Evolutionary conservation across 768 basidiomycete species (phyloP), one percentile per base, ranked within the genome.

Genomic region (Naganishia kalamii): DNA sequence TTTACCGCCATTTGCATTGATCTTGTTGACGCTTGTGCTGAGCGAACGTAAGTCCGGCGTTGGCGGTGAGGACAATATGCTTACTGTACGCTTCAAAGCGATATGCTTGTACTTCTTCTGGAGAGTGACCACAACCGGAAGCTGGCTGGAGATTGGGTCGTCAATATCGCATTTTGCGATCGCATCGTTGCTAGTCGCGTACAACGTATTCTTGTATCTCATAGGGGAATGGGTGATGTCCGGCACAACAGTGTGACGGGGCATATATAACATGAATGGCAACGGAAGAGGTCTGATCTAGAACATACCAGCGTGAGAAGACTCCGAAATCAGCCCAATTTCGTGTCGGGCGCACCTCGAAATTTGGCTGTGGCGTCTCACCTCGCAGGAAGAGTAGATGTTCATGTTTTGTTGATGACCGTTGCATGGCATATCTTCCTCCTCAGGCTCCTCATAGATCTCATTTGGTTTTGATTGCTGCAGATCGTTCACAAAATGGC

Each of bases 81-180:
- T 1, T 30, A 11, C 23, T 12, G 23, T 3, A n/a, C 10, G 3
- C 51, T 30, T 33, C 10, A 0, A 65, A 89, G 88, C 85, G 29
- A 90, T 90, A 88, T 89, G 88, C 0, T 81, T 90, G 64, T 81
- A 85, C 4, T 91, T 92, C 79, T 92, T 92, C 77, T 86, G 86
- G 80, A 85, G 84, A 41, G 90, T 92, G 29, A 85, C 25, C 89
- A 92, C 74, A 37, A 70, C 64, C 84, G 88, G 90, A 0, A 89
- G 88, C 3, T 92, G 90, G 90, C 80, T 92, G 64, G 88, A 92
- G 72, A 92, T 91, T 60, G 90, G 90, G 6, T 88, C 89, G 72
- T 86, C 88, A 0, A 90, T 92, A 74, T 89, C 84, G 54, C 90
- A 91, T 79, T 92, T 90, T 78, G 87, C 86, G 70, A 89, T 92